Percentiles rank a stretch among this genome's conserved stretches.
phyloP scores from a whole-genome alignment of 805 yeast genomes.

The Kodamaea nitidulidarum region DNA sequence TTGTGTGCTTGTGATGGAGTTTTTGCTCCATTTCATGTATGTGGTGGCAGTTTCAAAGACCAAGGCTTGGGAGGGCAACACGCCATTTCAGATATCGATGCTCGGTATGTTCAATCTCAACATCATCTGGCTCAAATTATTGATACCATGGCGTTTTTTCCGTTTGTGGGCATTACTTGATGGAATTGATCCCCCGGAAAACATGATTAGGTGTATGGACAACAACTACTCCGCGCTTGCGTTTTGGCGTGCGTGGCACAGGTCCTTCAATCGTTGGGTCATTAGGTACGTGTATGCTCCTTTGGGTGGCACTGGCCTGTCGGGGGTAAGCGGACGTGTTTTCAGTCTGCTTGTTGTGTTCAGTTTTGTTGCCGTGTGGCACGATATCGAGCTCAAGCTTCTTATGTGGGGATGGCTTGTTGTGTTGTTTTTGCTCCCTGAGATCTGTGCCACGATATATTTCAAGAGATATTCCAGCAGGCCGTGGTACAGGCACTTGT shows the following conservation, averaged over 20 bases:
- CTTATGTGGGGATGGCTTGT: conserved; percentile 95
- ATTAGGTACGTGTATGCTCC: conserved; percentile 87
- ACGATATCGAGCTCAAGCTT: conserved; percentile 84
- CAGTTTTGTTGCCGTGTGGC: conserved; percentile 97
- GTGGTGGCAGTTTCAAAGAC: conserved; percentile 91
- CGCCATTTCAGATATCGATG: conserved; percentile 94
- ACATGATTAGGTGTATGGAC: conserved; percentile 94
- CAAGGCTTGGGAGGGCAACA: conserved; percentile 82
- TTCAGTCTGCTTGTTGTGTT: conserved; percentile 80
- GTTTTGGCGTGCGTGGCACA: conserved; percentile 99
- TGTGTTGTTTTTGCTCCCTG: conserved; percentile 85
- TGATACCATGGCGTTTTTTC: conserved; percentile 95
- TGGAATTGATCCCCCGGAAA: conserved; percentile 94
- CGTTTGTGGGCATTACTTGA: conserved; percentile 91
- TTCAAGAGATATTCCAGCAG: conserved; percentile 37
- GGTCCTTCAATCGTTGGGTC: conserved; percentile 89
- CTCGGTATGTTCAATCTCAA: conserved; percentile 86
- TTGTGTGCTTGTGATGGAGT: conserved; percentile 85
- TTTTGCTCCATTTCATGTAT: conserved; percentile 79
- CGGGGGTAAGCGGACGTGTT: conserved; percentile 42
- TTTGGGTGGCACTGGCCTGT: conserved; percentile 71
- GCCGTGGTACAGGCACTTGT: conserved; percentile 75
- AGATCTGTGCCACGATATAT: conserved; percentile 55
- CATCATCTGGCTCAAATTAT: conserved; percentile 86
- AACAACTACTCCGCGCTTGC: conserved; percentile 89